Conservation (phyloP, 2,329 filamentous ascomycete genomes). For the Pezicula rhizophila region DNA sequence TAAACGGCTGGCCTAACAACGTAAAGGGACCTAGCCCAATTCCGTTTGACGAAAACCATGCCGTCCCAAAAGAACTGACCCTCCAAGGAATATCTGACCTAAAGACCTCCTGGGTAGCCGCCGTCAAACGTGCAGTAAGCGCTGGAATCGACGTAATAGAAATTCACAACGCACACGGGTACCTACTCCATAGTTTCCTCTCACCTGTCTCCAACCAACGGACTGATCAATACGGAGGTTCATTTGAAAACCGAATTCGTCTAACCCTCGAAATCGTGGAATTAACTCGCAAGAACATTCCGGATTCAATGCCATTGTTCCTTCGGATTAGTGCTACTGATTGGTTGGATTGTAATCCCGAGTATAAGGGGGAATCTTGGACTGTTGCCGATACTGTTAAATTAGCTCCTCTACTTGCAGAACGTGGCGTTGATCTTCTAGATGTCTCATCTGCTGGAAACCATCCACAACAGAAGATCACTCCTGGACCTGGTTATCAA, state of each 20-base stretch:
- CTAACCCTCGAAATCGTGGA: slow-evolving; percentile 63
- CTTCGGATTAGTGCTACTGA: slow-evolving; percentile 69
- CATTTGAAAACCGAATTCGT: slow-evolving; percentile 65
- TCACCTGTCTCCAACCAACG: slow-evolving; percentile 65
- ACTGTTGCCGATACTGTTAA: slow-evolving; percentile 55
- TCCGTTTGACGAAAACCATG: slow-evolving; percentile 55
- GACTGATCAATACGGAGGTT: slow-evolving; percentile 62
- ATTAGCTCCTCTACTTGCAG: slow-evolving; percentile 58
- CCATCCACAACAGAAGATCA: slow-evolving; percentile 52
- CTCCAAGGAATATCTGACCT: slow-evolving; percentile 60
- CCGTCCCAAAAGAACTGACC: slow-evolving; percentile 61
- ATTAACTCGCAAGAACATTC: slow-evolving; percentile 54
- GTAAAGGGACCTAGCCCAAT: slow-evolving; percentile 46
- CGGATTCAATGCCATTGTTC: slow-evolving; percentile 64
- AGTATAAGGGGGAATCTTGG: slow-evolving; percentile 56
- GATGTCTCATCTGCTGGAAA: slow-evolving; percentile 67
- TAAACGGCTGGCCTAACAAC: slow-evolving; percentile 51
- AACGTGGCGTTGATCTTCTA: slow-evolving; percentile 65
- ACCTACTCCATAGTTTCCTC: slow-evolving; percentile 65
- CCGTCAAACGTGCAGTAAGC: slow-evolving; percentile 53
- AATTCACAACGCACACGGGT: slow-evolving; percentile 76
- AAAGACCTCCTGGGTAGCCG: slow-evolving; percentile 55
- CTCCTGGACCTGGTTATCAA: slow-evolving; percentile 61
- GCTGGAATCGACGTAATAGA: slow-evolving; percentile 71
- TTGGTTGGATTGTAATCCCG: slow-evolving; percentile 60